These are phyloP conservation scores for Acidiella bohemica DNA, from an alignment of 495 filamentous ascomycete genomes.

Conservation along the genomic window DNA sequence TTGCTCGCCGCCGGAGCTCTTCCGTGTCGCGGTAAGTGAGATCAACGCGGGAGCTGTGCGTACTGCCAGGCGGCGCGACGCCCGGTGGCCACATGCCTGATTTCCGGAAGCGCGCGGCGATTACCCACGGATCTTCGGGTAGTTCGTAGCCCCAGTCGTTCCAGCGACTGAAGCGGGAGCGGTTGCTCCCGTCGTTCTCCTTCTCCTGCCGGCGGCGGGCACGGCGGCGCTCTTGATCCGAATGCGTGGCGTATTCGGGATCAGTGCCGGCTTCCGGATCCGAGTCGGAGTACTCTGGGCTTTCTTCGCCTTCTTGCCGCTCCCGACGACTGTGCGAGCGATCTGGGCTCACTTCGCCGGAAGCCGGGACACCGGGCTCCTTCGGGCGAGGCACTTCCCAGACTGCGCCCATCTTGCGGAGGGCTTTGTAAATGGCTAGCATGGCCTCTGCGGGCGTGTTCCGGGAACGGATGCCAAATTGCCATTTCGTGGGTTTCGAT, in stretches of 20 bases:
- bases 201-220: background rate
- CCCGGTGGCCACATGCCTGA: conserved; percentile 50
- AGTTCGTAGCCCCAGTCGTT: conserved; percentile 52
- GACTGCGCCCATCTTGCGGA: conserved; percentile 71
- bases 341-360: conserved; percentile 21
- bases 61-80: conserved; percentile 38
- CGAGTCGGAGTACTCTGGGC: conserved; percentile 17
- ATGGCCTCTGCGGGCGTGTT: conserved; percentile 91
- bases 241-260: conserved; percentile 14
- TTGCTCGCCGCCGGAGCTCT: conserved; percentile 30
- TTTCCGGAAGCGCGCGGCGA: conserved; percentile 75
- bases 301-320: conserved; percentile 15
- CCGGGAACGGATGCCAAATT: conserved; percentile 88
- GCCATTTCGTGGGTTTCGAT: conserved; percentile 68
- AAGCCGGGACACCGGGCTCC: conserved; percentile 13
- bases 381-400: conserved; percentile 52
- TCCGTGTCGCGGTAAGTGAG: conserved; percentile 20
- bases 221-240: conserved; percentile 12
- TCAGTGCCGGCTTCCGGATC: conserved; percentile 22
- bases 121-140: conserved; percentile 91
- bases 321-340: background rate
- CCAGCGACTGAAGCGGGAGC: conserved; percentile 21
- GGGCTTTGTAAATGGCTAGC: conserved; percentile 81
- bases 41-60: conserved; percentile 45
- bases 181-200: background rate